Evolutionary conservation across 2,329 filamentous ascomycete species (phyloP).

Genomic region (Dothistroma septosporum): DNA sequence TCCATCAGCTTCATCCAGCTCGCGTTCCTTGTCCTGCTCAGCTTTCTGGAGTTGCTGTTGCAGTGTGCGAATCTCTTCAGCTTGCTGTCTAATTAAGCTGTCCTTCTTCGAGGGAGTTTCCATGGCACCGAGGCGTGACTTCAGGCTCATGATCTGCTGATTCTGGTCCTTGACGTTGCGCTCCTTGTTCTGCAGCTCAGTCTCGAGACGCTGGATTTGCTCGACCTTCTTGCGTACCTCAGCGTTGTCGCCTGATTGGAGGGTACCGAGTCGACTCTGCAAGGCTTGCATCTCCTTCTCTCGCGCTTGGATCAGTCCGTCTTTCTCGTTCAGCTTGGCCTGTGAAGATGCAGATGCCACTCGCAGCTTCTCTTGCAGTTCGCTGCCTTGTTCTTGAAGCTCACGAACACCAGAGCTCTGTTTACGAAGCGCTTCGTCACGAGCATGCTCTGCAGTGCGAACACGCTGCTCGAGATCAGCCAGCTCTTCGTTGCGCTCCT

Average conservation of each 20-base stretch:
- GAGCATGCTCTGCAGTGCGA: conserved; percentile 26
- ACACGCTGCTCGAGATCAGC: conserved; percentile 32
- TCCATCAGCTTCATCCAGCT: conserved; percentile 36
- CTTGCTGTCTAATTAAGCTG: conserved; percentile 34
- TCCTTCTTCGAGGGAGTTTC: conserved; percentile 39
- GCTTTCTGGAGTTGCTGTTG: conserved; percentile 33
- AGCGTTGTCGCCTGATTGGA: conserved; percentile 31
- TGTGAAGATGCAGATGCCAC: conserved; percentile 35
- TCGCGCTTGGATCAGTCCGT: conserved; percentile 39
- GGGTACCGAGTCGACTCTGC: conserved; percentile 29
- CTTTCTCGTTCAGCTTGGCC: conserved; percentile 44
- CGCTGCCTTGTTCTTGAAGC: conserved; percentile 42
- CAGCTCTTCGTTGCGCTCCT: conserved; percentile 70
- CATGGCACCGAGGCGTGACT: conserved; percentile 32
- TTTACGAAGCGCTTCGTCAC: conserved; percentile 28
- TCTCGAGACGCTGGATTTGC: conserved; percentile 37
- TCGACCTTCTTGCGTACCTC: conserved; percentile 33
- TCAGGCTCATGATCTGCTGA: conserved; percentile 33
- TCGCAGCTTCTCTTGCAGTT: conserved; percentile 49
- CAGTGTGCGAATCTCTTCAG: conserved; percentile 33
- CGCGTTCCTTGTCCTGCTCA: conserved; percentile 36
- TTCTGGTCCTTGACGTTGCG: conserved; percentile 29
- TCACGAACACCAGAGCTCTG: conserved; percentile 56
- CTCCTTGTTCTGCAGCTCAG: conserved; percentile 36
- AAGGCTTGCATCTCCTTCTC: conserved; percentile 39